Percentiles rank a stretch among this genome's conserved stretches.
These are phyloP conservation scores for Acanthamoeba healyi DNA, from an alignment of 208 protist genomes.

Conservation along the genomic window DNA sequence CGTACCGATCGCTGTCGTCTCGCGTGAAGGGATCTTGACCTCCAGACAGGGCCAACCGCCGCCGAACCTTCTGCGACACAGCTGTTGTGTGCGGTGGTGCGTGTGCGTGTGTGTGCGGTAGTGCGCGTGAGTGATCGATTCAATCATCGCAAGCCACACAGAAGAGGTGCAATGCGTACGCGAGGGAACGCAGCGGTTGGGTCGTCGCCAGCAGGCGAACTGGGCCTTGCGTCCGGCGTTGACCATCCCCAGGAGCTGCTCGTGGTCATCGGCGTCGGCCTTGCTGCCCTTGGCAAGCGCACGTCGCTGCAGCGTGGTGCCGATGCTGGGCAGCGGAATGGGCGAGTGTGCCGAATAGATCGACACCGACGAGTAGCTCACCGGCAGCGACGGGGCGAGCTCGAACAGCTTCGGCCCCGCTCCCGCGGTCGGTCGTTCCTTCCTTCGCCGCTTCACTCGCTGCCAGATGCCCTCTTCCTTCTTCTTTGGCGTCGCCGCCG, in stretches of 20 bases:
- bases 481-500: background rate
- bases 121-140: too few relatives aligned
- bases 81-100: background rate
- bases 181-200: background rate
- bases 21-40: slow-evolving; percentile 29
- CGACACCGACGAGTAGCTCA: slow-evolving; percentile 31
- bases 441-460: slow-evolving; percentile 9
- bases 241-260: background rate
- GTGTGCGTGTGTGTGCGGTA: background rate
- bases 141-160: too few relatives aligned
- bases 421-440: background rate
- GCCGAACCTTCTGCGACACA: background rate
- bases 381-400: background rate
- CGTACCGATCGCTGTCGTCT: slow-evolving; percentile 17
- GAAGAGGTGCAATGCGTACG: too few relatives aligned
- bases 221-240: slow-evolving; percentile 20
- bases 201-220: slow-evolving; percentile 25
- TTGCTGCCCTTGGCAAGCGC: background rate
- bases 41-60: background rate
- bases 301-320: background rate
- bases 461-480: slow-evolving; percentile 42
- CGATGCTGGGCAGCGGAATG: slow-evolving; percentile 22
- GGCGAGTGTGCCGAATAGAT: slow-evolving; percentile 30
- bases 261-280: background rate
- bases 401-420: background rate